These are phyloP conservation scores for Rhododendron griersonianum DNA, from an alignment of 148 eudicot species.

Conservation along the genomic window DNA sequence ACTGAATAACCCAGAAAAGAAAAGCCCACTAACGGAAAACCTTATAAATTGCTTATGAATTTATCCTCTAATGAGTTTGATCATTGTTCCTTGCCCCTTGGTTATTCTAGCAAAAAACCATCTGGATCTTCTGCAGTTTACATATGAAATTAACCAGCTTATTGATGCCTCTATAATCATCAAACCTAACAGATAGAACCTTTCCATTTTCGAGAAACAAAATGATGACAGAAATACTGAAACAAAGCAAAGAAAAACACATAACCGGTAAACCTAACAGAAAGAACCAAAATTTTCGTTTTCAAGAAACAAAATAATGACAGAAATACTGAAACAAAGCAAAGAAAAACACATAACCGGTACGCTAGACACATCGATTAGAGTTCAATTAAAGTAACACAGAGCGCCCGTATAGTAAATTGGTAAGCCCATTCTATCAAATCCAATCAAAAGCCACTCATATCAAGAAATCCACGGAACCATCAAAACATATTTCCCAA, in stretches of 20 bases:
- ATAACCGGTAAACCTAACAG: not conserved
- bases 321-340: not conserved
- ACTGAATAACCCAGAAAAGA: not conserved
- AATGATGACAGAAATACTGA: not conserved
- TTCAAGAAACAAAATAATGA: not conserved
- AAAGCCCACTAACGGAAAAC: not conserved
- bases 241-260: not conserved
- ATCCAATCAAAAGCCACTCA: conserved; percentile 3
- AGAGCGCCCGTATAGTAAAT: not conserved
- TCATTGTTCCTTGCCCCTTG: not conserved
- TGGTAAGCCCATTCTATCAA: conserved; percentile 1
- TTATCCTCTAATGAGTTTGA: not conserved
- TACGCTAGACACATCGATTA: not conserved
- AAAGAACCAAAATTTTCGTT: not conserved
- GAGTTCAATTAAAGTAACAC: not conserved
- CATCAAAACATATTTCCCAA: not conserved
- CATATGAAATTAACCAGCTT: not conserved
- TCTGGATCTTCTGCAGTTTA: not conserved
- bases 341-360: not conserved
- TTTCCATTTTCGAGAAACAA: not conserved
- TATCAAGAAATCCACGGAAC: not conserved
- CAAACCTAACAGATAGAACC: not conserved
- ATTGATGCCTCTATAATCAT: not conserved
- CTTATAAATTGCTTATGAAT: not conserved
- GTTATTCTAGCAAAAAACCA: not conserved